phyloP scores from a whole-genome alignment of 2,329 filamentous ascomycete species.

The Hymenoscyphus fraxineus region DNA sequence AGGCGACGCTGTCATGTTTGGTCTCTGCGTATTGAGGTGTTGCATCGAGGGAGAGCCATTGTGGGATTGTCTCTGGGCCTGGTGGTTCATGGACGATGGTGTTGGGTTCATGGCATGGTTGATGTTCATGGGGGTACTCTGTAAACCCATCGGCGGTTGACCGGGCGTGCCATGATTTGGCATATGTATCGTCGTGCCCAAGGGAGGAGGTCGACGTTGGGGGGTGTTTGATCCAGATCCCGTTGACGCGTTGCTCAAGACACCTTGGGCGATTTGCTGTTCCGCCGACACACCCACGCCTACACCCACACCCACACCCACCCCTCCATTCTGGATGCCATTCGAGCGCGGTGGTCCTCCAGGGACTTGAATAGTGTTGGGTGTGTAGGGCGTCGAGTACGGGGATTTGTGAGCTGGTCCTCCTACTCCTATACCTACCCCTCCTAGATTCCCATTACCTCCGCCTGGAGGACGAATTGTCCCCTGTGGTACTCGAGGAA shows the following conservation, averaged over 20 bases:
- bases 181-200: constrained; percentile 34
- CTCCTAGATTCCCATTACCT: too few relatives aligned
- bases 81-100: constrained; percentile 19
- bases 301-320: not conserved
- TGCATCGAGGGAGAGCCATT: constrained; percentile 31
- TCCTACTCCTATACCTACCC: constrained; percentile 8
- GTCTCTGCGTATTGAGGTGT: constrained; percentile 24
- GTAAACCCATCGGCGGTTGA: constrained; percentile 20
- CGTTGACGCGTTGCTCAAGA: constrained; percentile 29
- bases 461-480: too few relatives aligned
- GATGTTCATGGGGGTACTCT: constrained; percentile 28
- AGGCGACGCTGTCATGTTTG: constrained; percentile 29
- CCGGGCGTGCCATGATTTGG: constrained; percentile 27
- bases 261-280: constrained; percentile 35
- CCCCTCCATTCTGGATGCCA: constrained; percentile 9
- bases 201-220: constrained; percentile 32
- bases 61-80: constrained; percentile 30
- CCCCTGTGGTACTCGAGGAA: constrained; percentile 23
- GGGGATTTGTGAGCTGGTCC: constrained; percentile 29
- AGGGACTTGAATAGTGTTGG: constrained; percentile 24
- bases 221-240: constrained; percentile 28
- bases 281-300: constrained; percentile 25
- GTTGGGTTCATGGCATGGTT: constrained; percentile 32
- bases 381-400: constrained; percentile 32
- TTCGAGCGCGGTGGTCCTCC: constrained; percentile 21